These are phyloP conservation scores for Aristolochia contorta DNA, from an alignment of 164 flowering plant species.

Conservation along the genomic window DNA sequence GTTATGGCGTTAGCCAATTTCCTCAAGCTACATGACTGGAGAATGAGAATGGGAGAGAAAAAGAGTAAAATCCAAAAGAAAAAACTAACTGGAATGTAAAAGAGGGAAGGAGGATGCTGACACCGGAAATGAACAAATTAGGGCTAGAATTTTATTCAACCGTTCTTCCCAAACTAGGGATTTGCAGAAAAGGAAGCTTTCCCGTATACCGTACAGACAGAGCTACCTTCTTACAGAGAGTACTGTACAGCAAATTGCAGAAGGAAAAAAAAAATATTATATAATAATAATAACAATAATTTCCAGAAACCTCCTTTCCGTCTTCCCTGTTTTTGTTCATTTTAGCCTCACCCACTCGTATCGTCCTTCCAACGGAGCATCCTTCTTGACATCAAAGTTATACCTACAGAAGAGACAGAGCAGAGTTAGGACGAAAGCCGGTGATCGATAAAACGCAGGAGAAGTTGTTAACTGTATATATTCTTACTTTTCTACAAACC, in stretches of 20 bases:
- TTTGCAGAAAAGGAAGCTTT: slow-evolving; percentile 9
- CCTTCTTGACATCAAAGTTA: slow-evolving; percentile 62
- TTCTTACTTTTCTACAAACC: slow-evolving; percentile 59
- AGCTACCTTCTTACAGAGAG: slow-evolving; percentile 6
- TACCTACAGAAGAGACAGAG: slow-evolving; percentile 32
- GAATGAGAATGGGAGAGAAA: too few relatives aligned
- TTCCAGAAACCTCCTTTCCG: not conserved
- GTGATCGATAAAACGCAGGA: too few relatives aligned
- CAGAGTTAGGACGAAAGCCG: not conserved
- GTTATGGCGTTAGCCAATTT: too few relatives aligned
- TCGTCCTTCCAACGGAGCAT: slow-evolving; percentile 58
- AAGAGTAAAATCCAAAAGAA: not conserved
- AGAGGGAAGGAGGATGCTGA: not conserved
- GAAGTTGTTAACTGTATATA: too few relatives aligned
- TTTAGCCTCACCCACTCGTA: slow-evolving; percentile 62
- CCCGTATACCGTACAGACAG: slow-evolving; percentile 9
- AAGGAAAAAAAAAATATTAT: not conserved
- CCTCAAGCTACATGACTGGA: too few relatives aligned
- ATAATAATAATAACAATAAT: not conserved
- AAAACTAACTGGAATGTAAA: not conserved
- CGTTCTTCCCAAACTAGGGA: slow-evolving; percentile 5
- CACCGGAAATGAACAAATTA: slow-evolving; percentile 1
- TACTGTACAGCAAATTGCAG: not conserved
- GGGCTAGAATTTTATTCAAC: slow-evolving; percentile 2
- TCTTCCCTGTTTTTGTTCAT: slow-evolving; percentile 19